phyloP scores from a whole-genome alignment of 1,139 yeast genomes.

The Zygosaccharomyces pseudobailii region DNA sequence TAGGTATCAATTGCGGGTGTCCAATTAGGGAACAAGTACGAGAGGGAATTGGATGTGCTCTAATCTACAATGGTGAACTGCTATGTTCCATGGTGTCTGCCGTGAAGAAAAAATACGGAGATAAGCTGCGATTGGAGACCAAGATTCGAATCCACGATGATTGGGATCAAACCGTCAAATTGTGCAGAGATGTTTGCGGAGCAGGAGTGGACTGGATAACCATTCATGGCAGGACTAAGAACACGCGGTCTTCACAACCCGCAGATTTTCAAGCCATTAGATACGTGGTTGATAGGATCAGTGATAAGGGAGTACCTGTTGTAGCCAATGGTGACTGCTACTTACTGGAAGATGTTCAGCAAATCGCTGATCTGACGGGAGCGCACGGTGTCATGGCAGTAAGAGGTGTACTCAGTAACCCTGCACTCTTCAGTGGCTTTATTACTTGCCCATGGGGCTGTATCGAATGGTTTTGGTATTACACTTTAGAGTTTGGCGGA shows the following conservation, averaged over 20 bases:
- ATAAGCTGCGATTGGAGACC: slow-evolving; percentile 70
- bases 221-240: slow-evolving; percentile 87
- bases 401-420: slow-evolving; percentile 79
- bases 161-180: slow-evolving; percentile 61
- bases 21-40: slow-evolving; percentile 93
- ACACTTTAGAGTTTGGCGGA: slow-evolving; percentile 67
- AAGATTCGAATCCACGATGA: slow-evolving; percentile 85
- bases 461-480: slow-evolving; percentile 76
- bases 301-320: slow-evolving; percentile 62
- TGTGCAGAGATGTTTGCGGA: slow-evolving; percentile 68
- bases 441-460: slow-evolving; percentile 84
- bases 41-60: slow-evolving; percentile 95
- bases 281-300: slow-evolving; percentile 45
- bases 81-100: slow-evolving; percentile 81
- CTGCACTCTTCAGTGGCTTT: slow-evolving; percentile 78
- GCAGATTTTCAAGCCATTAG: slow-evolving; percentile 80
- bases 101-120: slow-evolving; percentile 71
- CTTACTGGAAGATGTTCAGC: slow-evolving; percentile 53
- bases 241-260: slow-evolving; percentile 78
- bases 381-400: slow-evolving; percentile 96
- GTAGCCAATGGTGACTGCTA: slow-evolving; percentile 96
- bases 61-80: slow-evolving; percentile 77
- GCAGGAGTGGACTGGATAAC: slow-evolving; percentile 94
- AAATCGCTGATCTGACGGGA: slow-evolving; percentile 61
- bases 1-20: slow-evolving; percentile 95